phyloP scores from a whole-genome alignment of 2,329 filamentous ascomycete species.

The Blastomyces gilchristii region DNA sequence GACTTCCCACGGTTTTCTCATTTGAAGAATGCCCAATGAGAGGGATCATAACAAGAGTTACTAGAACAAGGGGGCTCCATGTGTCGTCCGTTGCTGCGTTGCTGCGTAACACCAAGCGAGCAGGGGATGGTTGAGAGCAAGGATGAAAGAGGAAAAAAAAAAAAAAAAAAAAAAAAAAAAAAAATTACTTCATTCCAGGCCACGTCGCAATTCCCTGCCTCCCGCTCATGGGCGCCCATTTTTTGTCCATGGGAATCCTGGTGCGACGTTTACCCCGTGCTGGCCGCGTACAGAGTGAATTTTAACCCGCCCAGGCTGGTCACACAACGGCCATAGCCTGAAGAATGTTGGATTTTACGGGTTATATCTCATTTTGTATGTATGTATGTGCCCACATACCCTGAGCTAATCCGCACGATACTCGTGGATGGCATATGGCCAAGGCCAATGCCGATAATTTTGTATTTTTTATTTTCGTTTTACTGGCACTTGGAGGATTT shows the following conservation, averaged over 20 bases:
- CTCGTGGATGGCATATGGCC: too few species aligned
- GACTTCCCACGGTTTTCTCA: background rate
- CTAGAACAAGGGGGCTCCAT: background rate
- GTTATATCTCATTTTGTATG: background rate
- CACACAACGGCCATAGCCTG: background rate
- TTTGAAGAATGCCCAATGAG: background rate
- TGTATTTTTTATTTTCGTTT: too few species aligned
- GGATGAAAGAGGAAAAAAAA: background rate
- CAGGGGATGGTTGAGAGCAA: background rate
- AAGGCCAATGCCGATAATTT: too few species aligned
- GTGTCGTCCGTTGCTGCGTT: background rate
- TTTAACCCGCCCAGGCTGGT: background rate
- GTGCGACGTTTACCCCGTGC: background rate
- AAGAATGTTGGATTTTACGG: background rate
- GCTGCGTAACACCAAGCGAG: background rate
- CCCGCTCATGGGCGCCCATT: background rate
- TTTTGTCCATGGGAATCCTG: background rate
- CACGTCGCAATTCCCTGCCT: background rate
- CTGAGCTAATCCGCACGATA: too few species aligned
- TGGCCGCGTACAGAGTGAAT: background rate
- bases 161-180: too few species aligned
- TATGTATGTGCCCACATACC: too few species aligned
- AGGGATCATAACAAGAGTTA: background rate
- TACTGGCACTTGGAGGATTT: background rate
- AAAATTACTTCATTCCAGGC: background rate